Evolutionary conservation across 2,329 filamentous ascomycete species (phyloP).

Genomic region (Xylariaceae sp.): DNA sequence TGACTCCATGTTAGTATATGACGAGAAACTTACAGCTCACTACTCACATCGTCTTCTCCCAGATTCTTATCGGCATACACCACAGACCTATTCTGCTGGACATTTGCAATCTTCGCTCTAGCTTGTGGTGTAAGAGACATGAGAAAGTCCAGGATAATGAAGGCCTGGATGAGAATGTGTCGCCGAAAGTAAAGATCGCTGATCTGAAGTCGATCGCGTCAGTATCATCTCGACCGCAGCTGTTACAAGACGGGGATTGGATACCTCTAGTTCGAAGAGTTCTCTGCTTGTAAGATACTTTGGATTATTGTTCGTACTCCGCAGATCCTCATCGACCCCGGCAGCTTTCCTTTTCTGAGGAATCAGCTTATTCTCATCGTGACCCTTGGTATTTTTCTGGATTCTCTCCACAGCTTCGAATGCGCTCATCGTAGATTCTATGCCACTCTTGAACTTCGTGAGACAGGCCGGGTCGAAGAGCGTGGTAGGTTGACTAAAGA

Average conservation of each 20-base stretch:
- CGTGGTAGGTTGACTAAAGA: slow-evolving; percentile 82
- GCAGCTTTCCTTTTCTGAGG: slow-evolving; percentile 67
- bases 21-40: neutral
- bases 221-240: neutral
- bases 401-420: slow-evolving; percentile 49
- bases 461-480: slow-evolving; percentile 71
- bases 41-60: slow-evolving; percentile 74
- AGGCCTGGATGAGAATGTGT: slow-evolving; percentile 88
- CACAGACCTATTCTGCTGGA: slow-evolving; percentile 76
- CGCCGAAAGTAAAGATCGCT: slow-evolving; percentile 91
- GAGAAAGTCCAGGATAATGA: slow-evolving; percentile 92
- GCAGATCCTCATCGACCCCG: slow-evolving; percentile 53
- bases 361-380: slow-evolving; percentile 56
- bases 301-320: slow-evolving; percentile 79
- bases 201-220: slow-evolving; percentile 48
- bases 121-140: slow-evolving; percentile 79
- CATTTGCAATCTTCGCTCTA: slow-evolving; percentile 69
- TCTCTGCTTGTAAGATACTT: slow-evolving; percentile 98
- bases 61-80: slow-evolving; percentile 71
- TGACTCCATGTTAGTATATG: slow-evolving; percentile 33
- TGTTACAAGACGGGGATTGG: slow-evolving; percentile 13
- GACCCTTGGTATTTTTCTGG: slow-evolving; percentile 45
- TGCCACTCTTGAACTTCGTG: slow-evolving; percentile 70
- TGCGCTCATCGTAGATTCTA: slow-evolving; percentile 59
- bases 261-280: slow-evolving; percentile 87